Evolutionary conservation across 495 filamentous ascomycete species (phyloP).

Genomic region (Penicillium longicatenatum): DNA sequence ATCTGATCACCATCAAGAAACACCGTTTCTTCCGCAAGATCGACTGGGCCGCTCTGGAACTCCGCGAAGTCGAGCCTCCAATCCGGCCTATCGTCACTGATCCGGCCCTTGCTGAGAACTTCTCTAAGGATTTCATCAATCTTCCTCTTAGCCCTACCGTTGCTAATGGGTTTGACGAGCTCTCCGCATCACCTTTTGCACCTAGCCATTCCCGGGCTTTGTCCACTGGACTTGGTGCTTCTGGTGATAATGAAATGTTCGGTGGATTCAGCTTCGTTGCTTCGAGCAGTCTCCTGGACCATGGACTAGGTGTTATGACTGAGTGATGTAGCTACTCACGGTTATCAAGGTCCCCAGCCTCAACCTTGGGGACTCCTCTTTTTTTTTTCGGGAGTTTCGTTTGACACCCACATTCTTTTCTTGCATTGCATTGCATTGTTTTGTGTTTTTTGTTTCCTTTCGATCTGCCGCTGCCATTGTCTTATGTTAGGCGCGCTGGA

Average conservation of each 20-base stretch:
- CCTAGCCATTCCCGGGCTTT: slow-evolving; percentile 16
- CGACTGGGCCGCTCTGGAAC: slow-evolving; percentile 82
- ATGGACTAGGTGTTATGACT: slow-evolving; percentile 34
- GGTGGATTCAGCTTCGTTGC: slow-evolving; percentile 97
- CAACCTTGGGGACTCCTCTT: not conserved
- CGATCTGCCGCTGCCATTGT: not conserved
- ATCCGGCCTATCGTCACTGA: slow-evolving; percentile 93
- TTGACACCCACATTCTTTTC: not conserved
- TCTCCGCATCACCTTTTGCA: slow-evolving; percentile 28
- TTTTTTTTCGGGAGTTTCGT: not conserved
- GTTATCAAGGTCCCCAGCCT: not conserved
- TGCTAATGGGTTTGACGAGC: slow-evolving; percentile 36
- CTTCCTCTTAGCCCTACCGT: slow-evolving; percentile 75
- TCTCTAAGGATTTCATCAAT: slow-evolving; percentile 82
- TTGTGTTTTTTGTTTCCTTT: not conserved
- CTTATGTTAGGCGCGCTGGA: not conserved
- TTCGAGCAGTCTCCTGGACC: slow-evolving; percentile 79
- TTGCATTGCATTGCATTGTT: not conserved
- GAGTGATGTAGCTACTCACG: not conserved
- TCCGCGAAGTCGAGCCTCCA: slow-evolving; percentile 77
- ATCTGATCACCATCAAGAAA: slow-evolving; percentile 81
- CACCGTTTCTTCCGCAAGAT: slow-evolving; percentile 97
- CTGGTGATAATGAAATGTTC: slow-evolving; percentile 70
- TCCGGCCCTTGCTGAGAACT: slow-evolving; percentile 94
- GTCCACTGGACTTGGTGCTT: slow-evolving; percentile 22